These are phyloP conservation scores for Mortierella sp. DNA, from an alignment of 371 early-diverging fungal genomes.

Conservation along the genomic window DNA sequence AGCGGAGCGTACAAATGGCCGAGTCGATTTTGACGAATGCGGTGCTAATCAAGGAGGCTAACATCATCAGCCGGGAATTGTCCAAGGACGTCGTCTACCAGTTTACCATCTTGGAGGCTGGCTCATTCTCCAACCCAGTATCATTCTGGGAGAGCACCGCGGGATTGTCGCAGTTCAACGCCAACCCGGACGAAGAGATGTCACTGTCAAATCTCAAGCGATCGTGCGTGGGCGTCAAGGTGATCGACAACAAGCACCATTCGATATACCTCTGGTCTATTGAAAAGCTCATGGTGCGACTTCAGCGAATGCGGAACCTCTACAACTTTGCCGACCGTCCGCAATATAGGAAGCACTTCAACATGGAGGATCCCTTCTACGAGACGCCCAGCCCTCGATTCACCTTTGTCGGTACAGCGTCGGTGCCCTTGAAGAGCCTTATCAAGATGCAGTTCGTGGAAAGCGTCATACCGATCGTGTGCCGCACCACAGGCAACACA, in stretches of 20 bases:
- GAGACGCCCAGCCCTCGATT: constrained; percentile 66
- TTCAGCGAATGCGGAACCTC: constrained; percentile 86
- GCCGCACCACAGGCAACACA: constrained; percentile 67
- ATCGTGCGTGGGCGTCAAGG: constrained; percentile 78
- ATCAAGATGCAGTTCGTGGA: constrained; percentile 65
- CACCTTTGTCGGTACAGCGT: constrained; percentile 73
- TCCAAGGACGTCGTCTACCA: constrained; percentile 85
- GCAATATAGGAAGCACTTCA: constrained; percentile 78
- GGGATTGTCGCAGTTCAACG: constrained; percentile 67
- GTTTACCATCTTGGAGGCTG: constrained; percentile 80
- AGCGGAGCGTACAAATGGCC: constrained; percentile 80
- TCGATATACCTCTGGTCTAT: constrained; percentile 84
- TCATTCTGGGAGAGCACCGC: constrained; percentile 77
- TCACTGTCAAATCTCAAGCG: constrained; percentile 63
- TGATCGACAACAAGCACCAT: constrained; percentile 79
- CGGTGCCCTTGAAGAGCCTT: constrained; percentile 63
- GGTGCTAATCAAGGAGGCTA: constrained; percentile 87
- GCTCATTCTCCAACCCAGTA: constrained; percentile 63
- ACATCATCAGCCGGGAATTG: constrained; percentile 86
- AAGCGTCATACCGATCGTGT: constrained; percentile 64
- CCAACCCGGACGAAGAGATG: constrained; percentile 65
- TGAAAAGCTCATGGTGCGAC: constrained; percentile 71
- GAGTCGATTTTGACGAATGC: constrained; percentile 80
- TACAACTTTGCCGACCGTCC: constrained; percentile 82
- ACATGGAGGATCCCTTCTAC: constrained; percentile 84